phyloP scores from a whole-genome alignment of 1,139 yeast species.

The Schwanniomyces etchellsii region DNA sequence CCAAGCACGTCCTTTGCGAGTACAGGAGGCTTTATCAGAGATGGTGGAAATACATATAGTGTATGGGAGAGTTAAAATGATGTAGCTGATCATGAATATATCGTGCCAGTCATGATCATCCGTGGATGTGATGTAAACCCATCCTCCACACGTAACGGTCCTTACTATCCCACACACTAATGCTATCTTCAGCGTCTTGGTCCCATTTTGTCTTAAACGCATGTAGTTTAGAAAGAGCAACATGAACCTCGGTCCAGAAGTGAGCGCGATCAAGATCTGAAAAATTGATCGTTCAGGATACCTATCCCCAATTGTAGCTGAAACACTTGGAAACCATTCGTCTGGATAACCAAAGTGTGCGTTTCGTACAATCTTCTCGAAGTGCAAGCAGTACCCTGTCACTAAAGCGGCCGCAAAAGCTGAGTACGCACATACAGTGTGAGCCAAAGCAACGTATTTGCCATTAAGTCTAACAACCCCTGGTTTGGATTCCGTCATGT shows the following conservation, averaged over 20 bases:
- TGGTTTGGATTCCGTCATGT: not conserved
- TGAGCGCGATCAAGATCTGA: conserved; percentile 74
- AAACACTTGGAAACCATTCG: conserved; percentile 97
- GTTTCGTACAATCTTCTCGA: conserved; percentile 80
- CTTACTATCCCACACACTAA: conserved; percentile 64
- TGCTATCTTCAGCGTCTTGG: conserved; percentile 36
- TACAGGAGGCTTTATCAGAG: conserved; percentile 44
- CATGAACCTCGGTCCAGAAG: conserved; percentile 83
- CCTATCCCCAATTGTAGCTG: conserved; percentile 94
- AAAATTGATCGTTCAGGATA: conserved; percentile 93
- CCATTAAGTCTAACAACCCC: conserved; percentile 44
- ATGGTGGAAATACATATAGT: conserved; percentile 55
- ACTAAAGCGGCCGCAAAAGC: conserved; percentile 73
- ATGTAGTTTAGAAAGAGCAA: conserved; percentile 59
- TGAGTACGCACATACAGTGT: conserved; percentile 60
- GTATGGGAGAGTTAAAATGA: conserved; percentile 91
- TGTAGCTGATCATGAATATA: conserved; percentile 87
- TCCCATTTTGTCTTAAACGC: conserved; percentile 30
- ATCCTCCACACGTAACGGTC: conserved; percentile 95
- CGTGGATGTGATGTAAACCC: conserved; percentile 96
- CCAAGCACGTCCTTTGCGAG: conserved; percentile 46
- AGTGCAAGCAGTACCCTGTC: conserved; percentile 72
- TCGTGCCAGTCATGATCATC: conserved; percentile 98
- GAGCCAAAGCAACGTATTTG: conserved; percentile 60
- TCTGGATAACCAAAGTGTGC: conserved; percentile 88